These are phyloP conservation scores for Yamadazyma diddensiae DNA, from an alignment of 1,139 yeast genomes.

Conservation along the genomic window DNA sequence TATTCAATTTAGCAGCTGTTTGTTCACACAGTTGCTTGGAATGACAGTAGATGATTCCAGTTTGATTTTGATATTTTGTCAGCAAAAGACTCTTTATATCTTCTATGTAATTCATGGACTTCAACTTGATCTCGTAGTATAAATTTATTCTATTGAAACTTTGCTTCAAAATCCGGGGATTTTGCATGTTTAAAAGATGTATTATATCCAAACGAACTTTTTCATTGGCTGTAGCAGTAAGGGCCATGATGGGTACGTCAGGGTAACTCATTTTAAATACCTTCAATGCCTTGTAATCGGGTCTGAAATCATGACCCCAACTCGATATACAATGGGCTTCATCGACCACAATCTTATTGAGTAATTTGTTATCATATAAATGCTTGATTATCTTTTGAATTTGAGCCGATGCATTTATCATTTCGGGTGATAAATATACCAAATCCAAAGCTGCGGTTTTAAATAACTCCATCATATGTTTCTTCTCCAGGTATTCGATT, in stretches of 20 bases:
- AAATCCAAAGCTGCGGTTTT: constrained; percentile 67
- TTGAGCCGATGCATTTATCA: constrained; percentile 75
- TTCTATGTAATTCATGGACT: constrained; percentile 54
- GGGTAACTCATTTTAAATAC: constrained; percentile 73
- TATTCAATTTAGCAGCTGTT: constrained; percentile 59
- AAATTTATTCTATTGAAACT: constrained; percentile 90
- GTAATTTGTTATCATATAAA: constrained; percentile 50
- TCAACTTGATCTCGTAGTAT: constrained; percentile 71
- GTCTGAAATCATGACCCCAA: constrained; percentile 99
- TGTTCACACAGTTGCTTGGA: constrained; percentile 87
- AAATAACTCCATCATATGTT: constrained; percentile 60
- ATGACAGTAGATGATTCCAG: constrained; percentile 94
- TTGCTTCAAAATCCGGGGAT: constrained; percentile 59
- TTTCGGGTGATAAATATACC: constrained; percentile 92
- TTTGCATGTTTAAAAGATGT: constrained; percentile 60
- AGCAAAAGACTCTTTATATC: constrained; percentile 60
- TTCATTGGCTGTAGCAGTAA: constrained; percentile 96
- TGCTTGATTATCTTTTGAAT: constrained; percentile 63
- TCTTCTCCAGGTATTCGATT: constrained; percentile 62
- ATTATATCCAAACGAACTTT: constrained; percentile 85
- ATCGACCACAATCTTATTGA: constrained; percentile 91
- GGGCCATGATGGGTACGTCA: constrained; percentile 85
- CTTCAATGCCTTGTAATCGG: constrained; percentile 84
- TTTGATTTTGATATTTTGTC: constrained; percentile 50
- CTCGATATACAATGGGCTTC: constrained; percentile 99